Base-by-base conservation (phyloP, 2,329 filamentous ascomycete species). In the Fusarium sp. region DNA sequence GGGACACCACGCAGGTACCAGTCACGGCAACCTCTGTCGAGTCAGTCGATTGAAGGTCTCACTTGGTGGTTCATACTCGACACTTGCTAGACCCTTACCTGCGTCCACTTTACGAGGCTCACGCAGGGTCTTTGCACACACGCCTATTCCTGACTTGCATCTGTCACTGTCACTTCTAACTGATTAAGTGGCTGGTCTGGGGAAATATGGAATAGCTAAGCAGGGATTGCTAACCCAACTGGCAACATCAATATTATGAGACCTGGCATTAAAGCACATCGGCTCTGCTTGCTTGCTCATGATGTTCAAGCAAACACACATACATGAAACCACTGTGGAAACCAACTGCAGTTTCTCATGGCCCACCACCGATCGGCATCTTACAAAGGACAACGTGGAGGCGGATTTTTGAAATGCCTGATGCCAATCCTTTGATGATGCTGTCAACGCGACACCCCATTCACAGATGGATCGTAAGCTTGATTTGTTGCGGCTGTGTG, bases 1-100 rank as follows among this genome's bases (percentile, higher is more conserved):
- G 68, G 54, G 54, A 71, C 69, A 57, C 53, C 58, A 73, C 71
- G 71, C 71, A 73, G 71, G 71, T 73, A 74, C 71, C 65, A 54
- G 51, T 48, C 33, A 40, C 27, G 40, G 48, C 66, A 56, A 41
- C 50, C 22, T 66, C 40, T 37, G 19, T 27, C 23, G 51, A 45
- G 41, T 41, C 37, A 30, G 37, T 40, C 51, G 43, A 65, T 51
- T 33, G 60, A 49, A 62, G 51, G 48, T 66, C 62, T 66, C 39
- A 58, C 62, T 57, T 37, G 48, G 41, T 44, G 58, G 40, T 41
- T 62, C 52, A 56, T n/a, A 37, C 57, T 51, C 46, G 65, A 56
- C 56, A 61, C 47, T 60, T 53, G 25, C 50, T 30, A 65, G 65
- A 67, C 61, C 56, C 57, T 67, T 49, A 48, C 40, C 44, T 50